phyloP scores from a whole-genome alignment of 371 early-diverging fungal genomes.

The Nematocida minor region DNA sequence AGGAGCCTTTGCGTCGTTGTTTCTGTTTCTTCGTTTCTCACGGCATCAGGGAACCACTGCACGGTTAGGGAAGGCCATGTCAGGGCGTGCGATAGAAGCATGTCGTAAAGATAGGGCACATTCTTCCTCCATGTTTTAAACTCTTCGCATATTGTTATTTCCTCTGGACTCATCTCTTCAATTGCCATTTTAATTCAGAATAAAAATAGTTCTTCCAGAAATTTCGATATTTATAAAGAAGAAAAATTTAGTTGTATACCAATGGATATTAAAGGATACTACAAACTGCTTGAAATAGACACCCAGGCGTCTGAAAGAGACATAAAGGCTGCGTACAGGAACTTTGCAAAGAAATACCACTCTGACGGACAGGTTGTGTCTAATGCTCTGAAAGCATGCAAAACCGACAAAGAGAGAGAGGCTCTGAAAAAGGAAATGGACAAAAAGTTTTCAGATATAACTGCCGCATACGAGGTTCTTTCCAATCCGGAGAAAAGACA shows the following conservation, averaged over 20 bases:
- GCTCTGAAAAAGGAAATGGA: slow-evolving; percentile 52
- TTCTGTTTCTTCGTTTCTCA: slow-evolving; percentile 49
- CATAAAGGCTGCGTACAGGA: slow-evolving; percentile 55
- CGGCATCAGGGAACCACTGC: slow-evolving; percentile 88
- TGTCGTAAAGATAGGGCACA: slow-evolving; percentile 88
- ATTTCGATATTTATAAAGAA: slow-evolving; percentile 27
- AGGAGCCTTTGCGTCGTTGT: slow-evolving; percentile 60
- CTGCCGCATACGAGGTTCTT: slow-evolving; percentile 83
- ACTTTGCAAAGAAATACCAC: slow-evolving; percentile 50
- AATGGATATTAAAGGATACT: slow-evolving; percentile 58
- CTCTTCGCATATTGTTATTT: slow-evolving; percentile 81
- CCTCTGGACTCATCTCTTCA: slow-evolving; percentile 63
- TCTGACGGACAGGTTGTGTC: slow-evolving; percentile 30
- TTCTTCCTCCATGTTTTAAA: slow-evolving; percentile 95
- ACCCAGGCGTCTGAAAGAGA: slow-evolving; percentile 50
- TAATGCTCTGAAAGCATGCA: slow-evolving; percentile 32
- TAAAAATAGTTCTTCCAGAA: slow-evolving; percentile 13
- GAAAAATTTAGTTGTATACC: not conserved
- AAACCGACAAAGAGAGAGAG: slow-evolving; percentile 52
- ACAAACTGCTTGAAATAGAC: slow-evolving; percentile 53
- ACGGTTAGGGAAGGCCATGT: slow-evolving; percentile 92
- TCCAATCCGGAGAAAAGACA: slow-evolving; percentile 77
- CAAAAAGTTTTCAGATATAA: slow-evolving; percentile 79
- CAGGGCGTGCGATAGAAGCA: slow-evolving; percentile 84
- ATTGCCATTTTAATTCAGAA: not conserved